These are phyloP conservation scores for Lipomyces starkeyi DNA, from an alignment of 805 yeast species.

Conservation along the genomic window DNA sequence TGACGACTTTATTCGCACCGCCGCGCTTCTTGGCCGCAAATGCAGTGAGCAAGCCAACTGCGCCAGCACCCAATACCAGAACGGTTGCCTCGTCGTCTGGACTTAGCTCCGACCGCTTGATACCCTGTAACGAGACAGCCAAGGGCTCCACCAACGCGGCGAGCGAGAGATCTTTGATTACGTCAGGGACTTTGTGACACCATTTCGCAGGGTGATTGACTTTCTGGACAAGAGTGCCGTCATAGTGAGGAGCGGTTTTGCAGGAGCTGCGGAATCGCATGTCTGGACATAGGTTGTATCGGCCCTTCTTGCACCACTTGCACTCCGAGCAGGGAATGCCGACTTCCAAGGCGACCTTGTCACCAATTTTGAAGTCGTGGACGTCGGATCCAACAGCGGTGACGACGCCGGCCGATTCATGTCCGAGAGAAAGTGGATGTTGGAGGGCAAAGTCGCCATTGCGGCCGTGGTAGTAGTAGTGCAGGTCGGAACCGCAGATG, in stretches of 20 bases:
- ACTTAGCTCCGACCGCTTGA: constrained; percentile 59
- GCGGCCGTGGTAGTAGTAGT: constrained; percentile 36
- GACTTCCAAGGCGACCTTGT: constrained; percentile 81
- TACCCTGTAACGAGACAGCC: constrained; percentile 82
- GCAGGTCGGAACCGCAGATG: constrained; percentile 41
- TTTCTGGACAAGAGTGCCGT: constrained; percentile 91
- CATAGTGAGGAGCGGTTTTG: constrained; percentile 75
- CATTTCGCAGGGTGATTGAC: constrained; percentile 72
- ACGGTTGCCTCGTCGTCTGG: constrained; percentile 64
- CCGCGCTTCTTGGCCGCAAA: constrained; percentile 65
- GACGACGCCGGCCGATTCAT: constrained; percentile 76
- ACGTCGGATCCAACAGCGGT: constrained; percentile 69
- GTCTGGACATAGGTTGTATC: constrained; percentile 82
- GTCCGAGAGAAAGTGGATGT: constrained; percentile 80
- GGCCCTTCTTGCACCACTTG: constrained; percentile 80
- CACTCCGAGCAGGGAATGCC: constrained; percentile 79
- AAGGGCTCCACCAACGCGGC: constrained; percentile 85
- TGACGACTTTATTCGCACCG: constrained; percentile 72
- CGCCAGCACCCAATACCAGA: constrained; percentile 83
- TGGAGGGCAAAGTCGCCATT: constrained; percentile 54
- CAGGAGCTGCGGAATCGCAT: constrained; percentile 70
- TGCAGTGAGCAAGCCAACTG: constrained; percentile 76
- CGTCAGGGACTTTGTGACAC: constrained; percentile 69
- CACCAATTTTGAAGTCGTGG: constrained; percentile 69
- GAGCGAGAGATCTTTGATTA: constrained; percentile 41